Percentiles rank a stretch among this genome's conserved stretches.
These are phyloP conservation scores for Botryotinia globosa DNA, from an alignment of 2,329 filamentous ascomycete species.

Conservation along the genomic window DNA sequence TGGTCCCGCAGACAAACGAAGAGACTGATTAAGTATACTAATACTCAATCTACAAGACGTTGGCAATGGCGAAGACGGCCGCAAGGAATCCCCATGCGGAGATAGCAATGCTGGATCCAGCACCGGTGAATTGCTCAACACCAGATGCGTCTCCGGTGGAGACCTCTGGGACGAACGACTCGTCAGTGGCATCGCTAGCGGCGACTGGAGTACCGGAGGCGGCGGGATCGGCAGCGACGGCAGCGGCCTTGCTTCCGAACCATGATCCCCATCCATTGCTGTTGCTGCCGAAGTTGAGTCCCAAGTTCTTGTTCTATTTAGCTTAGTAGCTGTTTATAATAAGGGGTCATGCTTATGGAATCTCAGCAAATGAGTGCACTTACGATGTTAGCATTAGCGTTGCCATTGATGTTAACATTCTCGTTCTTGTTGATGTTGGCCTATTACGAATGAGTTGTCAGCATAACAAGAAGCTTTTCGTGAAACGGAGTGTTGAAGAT, in stretches of 20 bases:
- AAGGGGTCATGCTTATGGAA: background rate
- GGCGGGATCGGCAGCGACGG: background rate
- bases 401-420: background rate
- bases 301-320: constrained; percentile 13
- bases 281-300: background rate
- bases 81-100: constrained; percentile 15
- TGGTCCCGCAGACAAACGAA: background rate
- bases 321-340: background rate
- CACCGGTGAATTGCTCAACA: constrained; percentile 8
- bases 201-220: background rate
- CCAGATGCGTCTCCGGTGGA: constrained; percentile 6
- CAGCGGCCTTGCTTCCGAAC: constrained; percentile 15
- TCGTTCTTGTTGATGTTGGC: constrained; percentile 10
- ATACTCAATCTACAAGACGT: constrained; percentile 10
- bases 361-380: background rate
- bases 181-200: background rate
- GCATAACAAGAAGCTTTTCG: background rate
- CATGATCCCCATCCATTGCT: constrained; percentile 9
- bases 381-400: constrained; percentile 3
- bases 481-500: background rate
- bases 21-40: background rate
- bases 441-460: background rate
- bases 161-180: background rate
- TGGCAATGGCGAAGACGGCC: constrained; percentile 10
- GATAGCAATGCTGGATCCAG: background rate